A percentile compares a stretch with the other conserved stretches of the same genome.
phyloP scores from a whole-genome alignment of 2,329 filamentous ascomycete genomes.

The Apiospora marii region DNA sequence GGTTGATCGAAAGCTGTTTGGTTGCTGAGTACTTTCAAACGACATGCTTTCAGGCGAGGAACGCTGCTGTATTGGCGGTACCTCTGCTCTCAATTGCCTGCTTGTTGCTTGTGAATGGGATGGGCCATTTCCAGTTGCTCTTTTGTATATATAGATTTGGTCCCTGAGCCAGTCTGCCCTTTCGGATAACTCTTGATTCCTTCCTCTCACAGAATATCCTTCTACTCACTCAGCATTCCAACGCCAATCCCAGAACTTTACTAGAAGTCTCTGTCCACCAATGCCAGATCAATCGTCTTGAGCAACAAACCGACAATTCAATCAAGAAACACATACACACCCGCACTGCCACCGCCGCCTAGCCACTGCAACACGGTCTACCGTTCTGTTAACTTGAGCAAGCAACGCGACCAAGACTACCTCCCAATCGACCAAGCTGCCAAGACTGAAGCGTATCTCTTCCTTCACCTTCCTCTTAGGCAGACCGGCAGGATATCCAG shows the following conservation, averaged over 20 bases:
- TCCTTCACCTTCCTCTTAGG: neutral
- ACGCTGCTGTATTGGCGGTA: neutral
- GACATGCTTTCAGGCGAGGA: conserved; percentile 22
- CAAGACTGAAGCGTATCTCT: neutral
- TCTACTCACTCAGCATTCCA: neutral
- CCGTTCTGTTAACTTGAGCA: conserved; percentile 19
- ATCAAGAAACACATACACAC: neutral
- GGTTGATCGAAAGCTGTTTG: conserved; percentile 29
- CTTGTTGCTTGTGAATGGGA: conserved; percentile 26
- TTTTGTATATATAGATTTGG: conserved; percentile 19
- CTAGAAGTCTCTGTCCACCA: conserved; percentile 14
- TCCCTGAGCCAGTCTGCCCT: conserved; percentile 3
- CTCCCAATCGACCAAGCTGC: neutral
- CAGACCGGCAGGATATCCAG: neutral
- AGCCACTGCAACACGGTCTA: neutral
- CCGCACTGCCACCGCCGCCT: neutral
- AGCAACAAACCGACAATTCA: neutral
- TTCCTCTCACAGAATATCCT: neutral
- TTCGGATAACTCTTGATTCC: neutral
- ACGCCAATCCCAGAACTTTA: conserved; percentile 13
- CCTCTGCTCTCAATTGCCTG: neutral
- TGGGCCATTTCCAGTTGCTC: neutral
- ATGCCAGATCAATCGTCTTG: neutral
- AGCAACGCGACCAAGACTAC: neutral
- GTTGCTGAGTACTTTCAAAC: conserved; percentile 28